A percentile compares a stretch with the other conserved stretches of the same genome.
Conservation (phyloP, 441 rosid genomes). For the Theobroma grandiflorum region DNA sequence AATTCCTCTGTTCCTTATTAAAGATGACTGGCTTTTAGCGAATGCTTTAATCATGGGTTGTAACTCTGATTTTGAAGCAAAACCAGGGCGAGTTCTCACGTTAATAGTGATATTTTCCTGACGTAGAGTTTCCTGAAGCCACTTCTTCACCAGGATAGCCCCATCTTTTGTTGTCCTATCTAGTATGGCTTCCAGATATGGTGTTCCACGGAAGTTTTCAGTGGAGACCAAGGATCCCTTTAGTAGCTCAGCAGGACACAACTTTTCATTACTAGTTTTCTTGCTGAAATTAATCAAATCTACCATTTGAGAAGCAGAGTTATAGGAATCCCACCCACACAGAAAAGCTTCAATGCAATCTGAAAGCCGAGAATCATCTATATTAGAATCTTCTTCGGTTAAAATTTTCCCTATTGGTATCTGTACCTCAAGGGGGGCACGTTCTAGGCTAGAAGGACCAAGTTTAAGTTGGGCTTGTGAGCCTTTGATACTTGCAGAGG, state of each 20-base stretch:
- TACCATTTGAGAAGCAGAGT: slow-evolving; percentile 40
- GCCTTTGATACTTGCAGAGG: slow-evolving; percentile 44
- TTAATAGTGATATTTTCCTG: slow-evolving; percentile 62
- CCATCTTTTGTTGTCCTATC: slow-evolving; percentile 93
- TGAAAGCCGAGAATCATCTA: slow-evolving; percentile 50
- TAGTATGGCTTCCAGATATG: slow-evolving; percentile 82
- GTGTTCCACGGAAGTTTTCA: slow-evolving; percentile 81
- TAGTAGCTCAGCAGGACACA: slow-evolving; percentile 48
- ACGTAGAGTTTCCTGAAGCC: slow-evolving; percentile 89
- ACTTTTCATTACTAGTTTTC: slow-evolving; percentile 41
- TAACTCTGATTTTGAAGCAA: slow-evolving; percentile 70
- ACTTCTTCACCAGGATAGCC: slow-evolving; percentile 79
- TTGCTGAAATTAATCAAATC: slow-evolving; percentile 45
- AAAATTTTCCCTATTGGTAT: slow-evolving; percentile 76
- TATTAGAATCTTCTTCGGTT: slow-evolving; percentile 54
- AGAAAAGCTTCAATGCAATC: slow-evolving; percentile 69
- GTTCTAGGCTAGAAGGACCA: slow-evolving; percentile 55
- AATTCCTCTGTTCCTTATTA: slow-evolving; percentile 80
- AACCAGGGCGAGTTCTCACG: slow-evolving; percentile 76
- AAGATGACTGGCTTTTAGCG: slow-evolving; percentile 65
- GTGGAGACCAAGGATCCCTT: slow-evolving; percentile 77
- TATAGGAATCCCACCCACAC: slow-evolving; percentile 71
- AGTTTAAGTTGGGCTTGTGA: slow-evolving; percentile 61
- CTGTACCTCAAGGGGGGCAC: slow-evolving; percentile 75
- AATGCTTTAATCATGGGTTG: slow-evolving; percentile 69